Conservation (phyloP, 2,329 filamentous ascomycete species). For the Monosporascus sp. region DNA sequence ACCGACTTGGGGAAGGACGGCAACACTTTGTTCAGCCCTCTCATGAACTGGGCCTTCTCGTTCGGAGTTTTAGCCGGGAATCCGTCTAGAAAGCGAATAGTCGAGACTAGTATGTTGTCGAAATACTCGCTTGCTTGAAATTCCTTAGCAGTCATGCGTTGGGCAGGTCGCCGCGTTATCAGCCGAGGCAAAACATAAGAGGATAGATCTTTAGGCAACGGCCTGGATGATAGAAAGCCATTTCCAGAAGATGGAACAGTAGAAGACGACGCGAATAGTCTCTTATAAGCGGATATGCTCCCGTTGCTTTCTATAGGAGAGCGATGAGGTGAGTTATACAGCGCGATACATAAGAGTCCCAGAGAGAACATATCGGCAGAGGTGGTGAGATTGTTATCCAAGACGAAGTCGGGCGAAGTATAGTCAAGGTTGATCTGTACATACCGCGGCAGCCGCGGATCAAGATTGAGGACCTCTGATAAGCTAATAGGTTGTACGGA, state of each 20-base stretch:
- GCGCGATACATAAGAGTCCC: constrained; percentile 77
- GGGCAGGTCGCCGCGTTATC: constrained; percentile 80
- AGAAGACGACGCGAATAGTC: constrained; percentile 72
- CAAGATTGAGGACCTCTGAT: constrained; percentile 77
- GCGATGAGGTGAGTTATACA: constrained; percentile 90
- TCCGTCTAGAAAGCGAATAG: constrained; percentile 87
- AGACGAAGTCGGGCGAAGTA: constrained; percentile 86
- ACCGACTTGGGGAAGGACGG: constrained; percentile 91
- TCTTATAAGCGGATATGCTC: constrained; percentile 79
- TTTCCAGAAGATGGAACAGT: constrained; percentile 74
- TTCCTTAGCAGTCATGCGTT: constrained; percentile 79
- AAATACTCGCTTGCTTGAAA: constrained; percentile 97
- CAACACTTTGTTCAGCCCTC: constrained; percentile 79
- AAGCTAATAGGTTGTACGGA: constrained; percentile 76
- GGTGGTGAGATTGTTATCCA: constrained; percentile 81
- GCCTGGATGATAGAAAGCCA: constrained; percentile 74
- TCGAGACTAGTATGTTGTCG: constrained; percentile 93
- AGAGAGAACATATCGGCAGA: constrained; percentile 92
- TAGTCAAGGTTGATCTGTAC: constrained; percentile 93
- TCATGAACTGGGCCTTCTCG: constrained; percentile 89
- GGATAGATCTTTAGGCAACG: constrained; percentile 73
- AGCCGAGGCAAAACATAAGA: constrained; percentile 74
- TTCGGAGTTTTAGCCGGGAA: constrained; percentile 86
- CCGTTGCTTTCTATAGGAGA: constrained; percentile 81
- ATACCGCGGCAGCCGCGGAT: constrained; percentile 71